phyloP scores from a whole-genome alignment of 2,329 filamentous ascomycete species.

The Aureobasidium sp. region DNA sequence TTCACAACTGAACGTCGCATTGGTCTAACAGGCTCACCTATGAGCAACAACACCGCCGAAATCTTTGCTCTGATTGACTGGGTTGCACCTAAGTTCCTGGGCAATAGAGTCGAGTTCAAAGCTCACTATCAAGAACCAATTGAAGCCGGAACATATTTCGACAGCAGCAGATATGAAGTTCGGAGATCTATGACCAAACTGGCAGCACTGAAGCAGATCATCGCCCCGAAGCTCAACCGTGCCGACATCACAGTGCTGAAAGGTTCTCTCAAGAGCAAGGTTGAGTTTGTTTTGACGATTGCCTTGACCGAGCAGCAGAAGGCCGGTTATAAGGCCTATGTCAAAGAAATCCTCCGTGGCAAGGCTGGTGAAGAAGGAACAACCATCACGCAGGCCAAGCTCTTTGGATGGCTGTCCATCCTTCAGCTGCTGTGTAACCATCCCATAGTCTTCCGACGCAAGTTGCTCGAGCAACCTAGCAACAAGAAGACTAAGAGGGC shows the following conservation, averaged over 20 bases:
- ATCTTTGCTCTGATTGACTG: conserved; percentile 85
- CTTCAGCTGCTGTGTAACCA: conserved; percentile 51
- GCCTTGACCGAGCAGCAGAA: conserved; percentile 59
- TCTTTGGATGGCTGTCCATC: conserved; percentile 49
- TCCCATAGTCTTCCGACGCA: conserved; percentile 44
- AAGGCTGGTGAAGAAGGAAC: conserved; percentile 20
- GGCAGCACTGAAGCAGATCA: conserved; percentile 59
- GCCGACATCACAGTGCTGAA: conserved; percentile 60
- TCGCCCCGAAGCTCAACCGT: conserved; percentile 71
- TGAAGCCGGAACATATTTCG: conserved; percentile 56
- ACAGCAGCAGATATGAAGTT: conserved; percentile 50
- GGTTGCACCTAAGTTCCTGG: conserved; percentile 73
- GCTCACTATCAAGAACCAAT: conserved; percentile 66
- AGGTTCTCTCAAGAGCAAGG: conserved; percentile 62
- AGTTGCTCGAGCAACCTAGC: conserved; percentile 32
- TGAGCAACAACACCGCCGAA: conserved; percentile 76
- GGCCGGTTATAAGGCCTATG: conserved; percentile 51
- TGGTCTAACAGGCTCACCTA: conserved; percentile 76
- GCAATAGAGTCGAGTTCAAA: conserved; percentile 58
- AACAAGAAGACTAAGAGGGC: conserved; percentile 10
- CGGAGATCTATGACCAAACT: conserved; percentile 58
- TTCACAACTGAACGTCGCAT: conserved; percentile 66
- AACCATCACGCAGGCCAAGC: conserved; percentile 29
- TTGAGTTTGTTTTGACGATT: conserved; percentile 72
- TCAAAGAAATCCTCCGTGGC: conserved; percentile 31